Conservation (phyloP, 2,329 filamentous ascomycete genomes). For the Pseudogymnoascus sp. region DNA sequence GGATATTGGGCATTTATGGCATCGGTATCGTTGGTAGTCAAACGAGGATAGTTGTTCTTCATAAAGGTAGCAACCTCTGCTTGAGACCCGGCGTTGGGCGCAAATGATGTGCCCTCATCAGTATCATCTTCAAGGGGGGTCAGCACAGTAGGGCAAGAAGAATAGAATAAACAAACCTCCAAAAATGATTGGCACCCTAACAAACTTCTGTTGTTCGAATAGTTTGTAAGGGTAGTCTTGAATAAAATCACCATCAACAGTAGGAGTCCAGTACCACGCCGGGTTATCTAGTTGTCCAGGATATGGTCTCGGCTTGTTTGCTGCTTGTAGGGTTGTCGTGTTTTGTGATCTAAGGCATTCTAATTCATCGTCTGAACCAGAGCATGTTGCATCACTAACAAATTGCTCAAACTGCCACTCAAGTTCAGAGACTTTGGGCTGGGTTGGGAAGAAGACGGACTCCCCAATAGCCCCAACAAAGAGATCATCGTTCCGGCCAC, state of each 20-base stretch:
- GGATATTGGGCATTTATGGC: slow-evolving; percentile 29
- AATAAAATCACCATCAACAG: slow-evolving; percentile 35
- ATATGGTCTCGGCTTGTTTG: slow-evolving; percentile 31
- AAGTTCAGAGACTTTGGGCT: slow-evolving; percentile 31
- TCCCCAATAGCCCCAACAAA: slow-evolving; percentile 28
- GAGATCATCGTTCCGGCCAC: slow-evolving; percentile 22
- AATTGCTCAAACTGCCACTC: slow-evolving; percentile 36
- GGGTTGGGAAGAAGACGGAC: slow-evolving; percentile 33
- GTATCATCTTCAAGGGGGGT: slow-evolving; percentile 29
- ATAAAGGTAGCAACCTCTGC: slow-evolving; percentile 31
- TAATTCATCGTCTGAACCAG: slow-evolving; percentile 24
- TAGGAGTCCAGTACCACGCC: slow-evolving; percentile 36
- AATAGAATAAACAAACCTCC: slow-evolving; percentile 23
- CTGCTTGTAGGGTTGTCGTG: slow-evolving; percentile 31
- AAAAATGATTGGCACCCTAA: slow-evolving; percentile 35
- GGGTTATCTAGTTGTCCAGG: slow-evolving; percentile 30
- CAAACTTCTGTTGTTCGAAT: slow-evolving; percentile 30
- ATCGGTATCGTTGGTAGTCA: slow-evolving; percentile 25
- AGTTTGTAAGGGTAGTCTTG: slow-evolving; percentile 33
- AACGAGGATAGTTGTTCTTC: slow-evolving; percentile 31
- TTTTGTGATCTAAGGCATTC: slow-evolving; percentile 32
- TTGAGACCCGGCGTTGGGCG: slow-evolving; percentile 29
- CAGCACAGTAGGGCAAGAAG: background rate
- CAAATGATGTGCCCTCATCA: slow-evolving; percentile 53
- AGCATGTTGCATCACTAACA: slow-evolving; percentile 29